These are phyloP conservation scores for Cytospora mali DNA, from an alignment of 2,329 filamentous ascomycete species.

Conservation along the genomic window DNA sequence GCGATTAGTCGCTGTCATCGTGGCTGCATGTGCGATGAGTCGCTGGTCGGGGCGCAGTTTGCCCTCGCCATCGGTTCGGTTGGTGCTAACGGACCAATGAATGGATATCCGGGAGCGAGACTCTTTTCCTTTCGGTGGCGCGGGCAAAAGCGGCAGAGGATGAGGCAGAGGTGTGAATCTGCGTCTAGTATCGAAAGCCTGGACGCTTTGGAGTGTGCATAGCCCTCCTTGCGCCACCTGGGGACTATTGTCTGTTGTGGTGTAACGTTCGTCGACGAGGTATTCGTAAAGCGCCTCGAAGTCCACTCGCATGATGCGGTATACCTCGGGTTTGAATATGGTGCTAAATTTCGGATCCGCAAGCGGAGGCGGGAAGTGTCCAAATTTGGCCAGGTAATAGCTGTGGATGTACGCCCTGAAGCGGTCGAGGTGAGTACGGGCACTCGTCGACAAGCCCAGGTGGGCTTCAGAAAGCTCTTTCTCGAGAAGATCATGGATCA, in stretches of 20 bases:
- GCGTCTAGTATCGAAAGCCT: slow-evolving; percentile 65
- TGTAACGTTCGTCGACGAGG: slow-evolving; percentile 65
- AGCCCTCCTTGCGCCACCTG: slow-evolving; percentile 65
- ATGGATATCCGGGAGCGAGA: slow-evolving; percentile 31
- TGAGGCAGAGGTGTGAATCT: slow-evolving; percentile 63
- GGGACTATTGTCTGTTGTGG: slow-evolving; percentile 51
- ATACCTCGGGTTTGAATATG: slow-evolving; percentile 60
- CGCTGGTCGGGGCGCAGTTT: slow-evolving; percentile 52
- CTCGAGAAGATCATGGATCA: slow-evolving; percentile 69
- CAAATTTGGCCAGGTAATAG: slow-evolving; percentile 68
- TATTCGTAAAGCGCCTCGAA: slow-evolving; percentile 73
- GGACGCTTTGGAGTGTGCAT: slow-evolving; percentile 69
- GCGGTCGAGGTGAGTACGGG: slow-evolving; percentile 68
- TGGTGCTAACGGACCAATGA: slow-evolving; percentile 43
- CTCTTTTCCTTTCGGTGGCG: slow-evolving; percentile 33
- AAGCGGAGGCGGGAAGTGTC: slow-evolving; percentile 69
- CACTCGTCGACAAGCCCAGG: slow-evolving; percentile 63
- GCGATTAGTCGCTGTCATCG: slow-evolving; percentile 54
- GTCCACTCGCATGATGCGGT: slow-evolving; percentile 65
- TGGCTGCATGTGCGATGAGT: slow-evolving; percentile 54
- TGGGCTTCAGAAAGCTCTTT: slow-evolving; percentile 69
- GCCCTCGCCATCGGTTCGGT: slow-evolving; percentile 32
- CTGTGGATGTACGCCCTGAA: slow-evolving; percentile 70
- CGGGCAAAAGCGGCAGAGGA: slow-evolving; percentile 68
- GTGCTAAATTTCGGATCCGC: slow-evolving; percentile 42